A percentile compares a stretch with the other conserved stretches of the same genome.
Evolutionary conservation across 306 rosid genomes (phyloP).

Genomic region (Lotus japonicus): DNA sequence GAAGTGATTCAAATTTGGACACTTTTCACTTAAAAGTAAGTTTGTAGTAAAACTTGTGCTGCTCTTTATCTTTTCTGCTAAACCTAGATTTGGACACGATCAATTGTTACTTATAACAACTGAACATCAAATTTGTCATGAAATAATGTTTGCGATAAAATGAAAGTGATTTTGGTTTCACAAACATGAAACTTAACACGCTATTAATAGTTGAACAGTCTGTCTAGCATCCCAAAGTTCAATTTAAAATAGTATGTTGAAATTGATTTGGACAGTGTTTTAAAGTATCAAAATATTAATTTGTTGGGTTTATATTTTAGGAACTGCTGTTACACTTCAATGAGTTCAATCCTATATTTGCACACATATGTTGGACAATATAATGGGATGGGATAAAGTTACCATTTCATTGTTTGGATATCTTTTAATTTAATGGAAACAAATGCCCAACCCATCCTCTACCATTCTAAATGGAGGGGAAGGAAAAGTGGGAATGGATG

Average conservation of each 20-base stretch:
- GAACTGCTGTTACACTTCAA: background rate
- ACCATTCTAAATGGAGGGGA: background rate
- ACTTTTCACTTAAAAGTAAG: too few species aligned
- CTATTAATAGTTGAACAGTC: background rate
- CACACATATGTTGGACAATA: background rate
- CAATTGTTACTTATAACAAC: too few species aligned
- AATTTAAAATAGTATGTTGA: background rate
- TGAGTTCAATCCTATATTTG: background rate
- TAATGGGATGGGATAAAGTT: background rate
- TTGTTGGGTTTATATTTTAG: background rate
- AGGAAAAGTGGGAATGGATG: background rate
- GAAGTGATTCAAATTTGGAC: too few species aligned
- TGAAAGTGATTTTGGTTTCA: too few species aligned
- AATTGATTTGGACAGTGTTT: background rate
- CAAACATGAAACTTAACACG: too few species aligned
- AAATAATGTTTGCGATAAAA: too few species aligned
- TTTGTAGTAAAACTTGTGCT: too few species aligned
- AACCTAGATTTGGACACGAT: too few species aligned
- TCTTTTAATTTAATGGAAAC: background rate
- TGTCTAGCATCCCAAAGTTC: background rate
- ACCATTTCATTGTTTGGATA: background rate
- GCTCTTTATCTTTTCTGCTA: too few species aligned
- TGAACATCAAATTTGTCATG: too few species aligned
- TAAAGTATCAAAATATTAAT: background rate
- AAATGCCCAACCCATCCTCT: background rate